A percentile compares a stretch with the other conserved stretches of the same genome.
Conservation (phyloP, 2,329 filamentous ascomycete species). For the Alternaria gaisen region DNA sequence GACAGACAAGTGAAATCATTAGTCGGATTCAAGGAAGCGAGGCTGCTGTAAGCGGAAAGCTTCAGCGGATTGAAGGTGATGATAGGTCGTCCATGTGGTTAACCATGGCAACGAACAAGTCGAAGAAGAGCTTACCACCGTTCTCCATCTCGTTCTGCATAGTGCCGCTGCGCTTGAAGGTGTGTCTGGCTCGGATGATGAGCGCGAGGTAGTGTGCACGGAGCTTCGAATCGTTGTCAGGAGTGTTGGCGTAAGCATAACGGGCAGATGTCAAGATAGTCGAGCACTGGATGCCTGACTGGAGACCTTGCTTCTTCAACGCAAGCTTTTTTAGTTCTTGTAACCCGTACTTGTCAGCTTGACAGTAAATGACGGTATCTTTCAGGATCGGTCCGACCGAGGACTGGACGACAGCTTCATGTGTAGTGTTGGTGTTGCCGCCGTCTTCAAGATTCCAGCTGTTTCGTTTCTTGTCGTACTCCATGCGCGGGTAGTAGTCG, state of each 20-base stretch:
- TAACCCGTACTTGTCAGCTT: conserved; percentile 83
- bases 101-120: conserved; percentile 90
- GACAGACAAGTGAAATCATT: not conserved
- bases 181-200: conserved; percentile 86
- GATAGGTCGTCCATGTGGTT: conserved; percentile 72
- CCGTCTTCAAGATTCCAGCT: conserved; percentile 82
- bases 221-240: conserved; percentile 88
- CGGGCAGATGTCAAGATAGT: conserved; percentile 88
- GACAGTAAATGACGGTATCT: conserved; percentile 90
- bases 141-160: conserved; percentile 96
- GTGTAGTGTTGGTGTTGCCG: conserved; percentile 48
- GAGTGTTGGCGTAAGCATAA: conserved; percentile 88
- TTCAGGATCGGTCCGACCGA: conserved; percentile 74
- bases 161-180: conserved; percentile 91
- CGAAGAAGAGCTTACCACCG: conserved; percentile 89
- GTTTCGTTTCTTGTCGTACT: conserved; percentile 82
- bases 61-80: conserved; percentile 9
- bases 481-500: conserved; percentile 85
- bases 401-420: conserved; percentile 67
- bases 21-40: conserved; percentile 25
- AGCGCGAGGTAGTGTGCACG: conserved; percentile 90
- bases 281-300: conserved; percentile 82
- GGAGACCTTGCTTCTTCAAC: conserved; percentile 87
- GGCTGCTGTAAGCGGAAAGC: conserved; percentile 12
- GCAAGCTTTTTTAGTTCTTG: conserved; percentile 85